Evolutionary conservation across 331 rosid genomes (phyloP).

Genomic region (Pyrus hybrid): DNA sequence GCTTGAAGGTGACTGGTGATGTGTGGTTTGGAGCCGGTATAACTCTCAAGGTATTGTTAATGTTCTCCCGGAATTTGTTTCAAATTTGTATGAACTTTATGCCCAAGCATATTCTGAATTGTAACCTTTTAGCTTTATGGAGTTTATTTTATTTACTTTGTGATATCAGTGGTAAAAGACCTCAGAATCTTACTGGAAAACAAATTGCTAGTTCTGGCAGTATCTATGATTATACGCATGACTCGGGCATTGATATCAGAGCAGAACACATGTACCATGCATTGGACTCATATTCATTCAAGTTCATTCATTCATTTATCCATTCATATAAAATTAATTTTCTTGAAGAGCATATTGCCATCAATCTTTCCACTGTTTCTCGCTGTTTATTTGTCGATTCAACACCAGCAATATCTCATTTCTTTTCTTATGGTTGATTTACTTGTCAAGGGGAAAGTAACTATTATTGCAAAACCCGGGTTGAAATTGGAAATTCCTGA

Average conservation of each 20-base stretch:
- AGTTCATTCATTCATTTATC: background rate
- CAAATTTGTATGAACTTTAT: background rate
- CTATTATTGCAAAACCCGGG: slow-evolving; percentile 48
- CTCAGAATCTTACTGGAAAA: background rate
- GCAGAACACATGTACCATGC: background rate
- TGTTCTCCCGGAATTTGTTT: background rate
- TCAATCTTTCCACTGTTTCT: background rate
- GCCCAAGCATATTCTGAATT: background rate
- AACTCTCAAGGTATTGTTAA: slow-evolving; percentile 47
- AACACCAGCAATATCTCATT: background rate
- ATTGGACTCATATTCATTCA: background rate
- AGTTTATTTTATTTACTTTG: background rate
- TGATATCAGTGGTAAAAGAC: background rate
- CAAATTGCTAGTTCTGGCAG: background rate
- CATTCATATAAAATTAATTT: background rate
- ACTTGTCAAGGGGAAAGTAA: slow-evolving; percentile 45
- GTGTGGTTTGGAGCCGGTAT: slow-evolving; percentile 66
- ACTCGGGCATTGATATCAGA: background rate
- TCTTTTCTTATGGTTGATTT: background rate
- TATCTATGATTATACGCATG: background rate
- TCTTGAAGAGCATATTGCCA: background rate
- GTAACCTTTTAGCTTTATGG: background rate
- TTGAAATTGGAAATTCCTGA: slow-evolving; percentile 61
- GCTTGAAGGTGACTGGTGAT: slow-evolving; percentile 62
- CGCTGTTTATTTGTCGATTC: background rate